Base-by-base conservation (phyloP, 2,329 filamentous ascomycete genomes). In the Tolypocladium capitatum region DNA sequence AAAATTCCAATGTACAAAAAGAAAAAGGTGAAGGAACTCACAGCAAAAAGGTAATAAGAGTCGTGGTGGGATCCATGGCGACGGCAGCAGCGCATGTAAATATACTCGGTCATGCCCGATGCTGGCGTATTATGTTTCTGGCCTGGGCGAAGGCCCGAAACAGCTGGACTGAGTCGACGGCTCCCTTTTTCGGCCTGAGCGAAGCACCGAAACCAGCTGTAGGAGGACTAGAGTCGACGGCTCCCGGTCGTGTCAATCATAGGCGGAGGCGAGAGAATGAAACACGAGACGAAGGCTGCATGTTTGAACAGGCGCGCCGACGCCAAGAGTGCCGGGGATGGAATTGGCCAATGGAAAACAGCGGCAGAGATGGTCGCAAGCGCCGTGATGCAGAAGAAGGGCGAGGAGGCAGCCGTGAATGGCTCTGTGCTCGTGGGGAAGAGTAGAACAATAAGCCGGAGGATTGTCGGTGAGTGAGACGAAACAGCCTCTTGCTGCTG, bases 11-110 rank as follows among this genome's bases (percentile, higher is more conserved):
- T 24, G 24, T 7, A 43, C 30, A 46, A 36, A 44, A 36, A 35
- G 21, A 7, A 43, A 31, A 49, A 44, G 32, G 34, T 21, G 32
- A 24, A n/a, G n/a, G n/a, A n/a, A 56, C 78, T 77, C 69, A 83
- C 80, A 83, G 65, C 66, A 80, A 73, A 62, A 85, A 84, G 51
- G 81, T 83, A 60, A 83, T 74, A 55, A 85, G 76, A 50, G 81
- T 81, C 21, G 80, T 83, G 38, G 71, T 71, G 46, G 76, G 76
- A 63, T 80, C 75, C 76, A 80, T 78, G 60, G 43, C 44, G 52
- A 53, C 49, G 46, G 36, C 46, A 47, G 47, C 28, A 20, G 35
- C 36, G 9, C 14, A 32, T 47, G 24, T 34, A 42, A 42, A 42
- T 42, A 42, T n/a, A n/a, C n/a, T 40, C 16, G 36, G 7, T n/a